Evolutionary conservation across 2,329 filamentous ascomycete genomes (phyloP), one percentile per base, ranked within the genome.

Genomic region (Trichoderma citrinoviride): DNA sequence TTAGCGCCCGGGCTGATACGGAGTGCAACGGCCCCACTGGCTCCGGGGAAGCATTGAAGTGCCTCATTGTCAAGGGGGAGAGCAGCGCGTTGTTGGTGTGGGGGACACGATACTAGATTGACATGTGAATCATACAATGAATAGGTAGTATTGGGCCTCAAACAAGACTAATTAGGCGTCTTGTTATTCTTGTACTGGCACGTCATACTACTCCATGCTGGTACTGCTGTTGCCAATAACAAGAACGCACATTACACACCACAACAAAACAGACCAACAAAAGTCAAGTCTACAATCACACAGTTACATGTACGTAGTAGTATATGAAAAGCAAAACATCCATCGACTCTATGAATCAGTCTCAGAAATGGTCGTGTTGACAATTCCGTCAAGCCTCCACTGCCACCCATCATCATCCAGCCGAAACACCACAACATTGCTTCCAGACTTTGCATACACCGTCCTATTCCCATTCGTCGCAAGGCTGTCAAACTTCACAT

Each of bases 1-100:
- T 57, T 81, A 79, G 80, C 70, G 73, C 54, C 65, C 63, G 55
- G 58, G 17, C 44, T 58, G 64, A 68, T 66, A 14, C 65, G 68
- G 63, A 57, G 47, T 46, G 41, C n/a, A n/a, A 65, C 65, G 68
- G 69, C 70, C 67, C 69, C 71, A 69, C 65, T 65, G 60, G 66
- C 68, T 67, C 67, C 71, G 71, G 71, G 54, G 54, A 27, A 68
- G 67, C n/a, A 14, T 37, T 14, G 4, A 37, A 14, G 33, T 21
- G 43, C 19, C 17, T 52, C n/a, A 3, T 1, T 7, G n/a, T 33
- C 49, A 52, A 52, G 49, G 49, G 49, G 17, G 49, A n/a, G 25
- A 47, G 19, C 6, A 62, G 7, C 33, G 14, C 25, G 47, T 25
- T n/a, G 7, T 8, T 54, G 27, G 4, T 54, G 46, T 29, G 46